These are phyloP conservation scores for Incumbomyces delicatus DNA, from an alignment of 2,329 filamentous ascomycete genomes.

Conservation along the genomic window DNA sequence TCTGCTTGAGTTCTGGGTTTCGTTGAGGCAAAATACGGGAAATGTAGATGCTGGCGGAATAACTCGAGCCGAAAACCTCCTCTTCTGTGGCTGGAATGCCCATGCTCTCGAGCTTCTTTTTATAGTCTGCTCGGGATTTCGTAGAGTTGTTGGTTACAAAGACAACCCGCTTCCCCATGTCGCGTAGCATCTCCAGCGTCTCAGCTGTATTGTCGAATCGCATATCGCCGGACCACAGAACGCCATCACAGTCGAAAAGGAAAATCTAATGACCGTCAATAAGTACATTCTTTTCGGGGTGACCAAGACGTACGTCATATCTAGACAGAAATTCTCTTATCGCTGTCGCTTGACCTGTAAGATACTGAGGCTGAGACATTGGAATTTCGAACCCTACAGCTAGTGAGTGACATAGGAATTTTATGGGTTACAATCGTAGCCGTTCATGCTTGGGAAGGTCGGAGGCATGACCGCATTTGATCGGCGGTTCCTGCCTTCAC, in stretches of 20 bases:
- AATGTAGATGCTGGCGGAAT: conserved; percentile 93
- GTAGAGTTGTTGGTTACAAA: conserved; percentile 99
- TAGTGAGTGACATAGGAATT: too few species aligned
- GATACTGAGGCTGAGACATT: conserved; percentile 41
- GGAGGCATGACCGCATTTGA: conserved; percentile 3
- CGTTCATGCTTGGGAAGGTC: too few species aligned
- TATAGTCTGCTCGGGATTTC: conserved; percentile 86
- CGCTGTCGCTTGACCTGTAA: conserved; percentile 68
- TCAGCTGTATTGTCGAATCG: conserved; percentile 77
- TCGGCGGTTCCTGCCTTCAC: neutral
- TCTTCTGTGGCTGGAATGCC: conserved; percentile 63
- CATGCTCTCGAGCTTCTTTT: conserved; percentile 75
- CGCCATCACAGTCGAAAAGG: conserved; percentile 94
- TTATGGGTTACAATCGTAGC: too few species aligned
- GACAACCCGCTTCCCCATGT: conserved; percentile 78
- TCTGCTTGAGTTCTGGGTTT: conserved; percentile 40
- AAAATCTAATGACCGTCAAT: conserved; percentile 60
- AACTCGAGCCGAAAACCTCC: conserved; percentile 92
- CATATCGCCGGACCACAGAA: conserved; percentile 92
- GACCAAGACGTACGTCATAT: conserved; percentile 65
- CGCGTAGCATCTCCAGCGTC: conserved; percentile 72
- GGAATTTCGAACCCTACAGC: neutral
- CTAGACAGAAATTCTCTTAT: conserved; percentile 76
- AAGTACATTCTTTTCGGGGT: neutral
- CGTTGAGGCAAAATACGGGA: conserved; percentile 61